phyloP scores from a whole-genome alignment of 1,284 basidiomycete species.

The Moesziomyces parantarcticus region DNA sequence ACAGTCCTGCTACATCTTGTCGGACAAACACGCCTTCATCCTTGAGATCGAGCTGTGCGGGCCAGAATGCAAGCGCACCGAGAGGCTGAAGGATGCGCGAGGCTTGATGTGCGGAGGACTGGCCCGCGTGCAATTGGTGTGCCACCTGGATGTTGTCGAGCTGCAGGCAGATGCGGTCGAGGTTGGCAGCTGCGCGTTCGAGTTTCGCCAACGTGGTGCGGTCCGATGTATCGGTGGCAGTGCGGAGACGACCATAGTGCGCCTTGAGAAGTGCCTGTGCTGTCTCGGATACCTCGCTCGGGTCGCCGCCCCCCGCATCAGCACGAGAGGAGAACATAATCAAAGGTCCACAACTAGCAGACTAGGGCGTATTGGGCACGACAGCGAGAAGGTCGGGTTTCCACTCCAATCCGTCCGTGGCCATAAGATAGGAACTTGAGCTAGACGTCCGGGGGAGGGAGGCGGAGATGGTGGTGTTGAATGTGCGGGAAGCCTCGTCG shows the following conservation, averaged over 20 bases:
- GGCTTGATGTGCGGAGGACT: constrained; percentile 4
- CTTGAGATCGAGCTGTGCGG: constrained; percentile 15
- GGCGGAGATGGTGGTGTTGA: background rate
- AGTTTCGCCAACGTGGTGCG: constrained; percentile 11
- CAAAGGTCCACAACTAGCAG: background rate
- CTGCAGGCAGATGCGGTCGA: constrained; percentile 35
- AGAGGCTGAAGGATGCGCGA: constrained; percentile 25
- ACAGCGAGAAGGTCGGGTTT: no score
- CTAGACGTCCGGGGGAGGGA: background rate
- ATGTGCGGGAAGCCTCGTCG: background rate
- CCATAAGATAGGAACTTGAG: background rate
- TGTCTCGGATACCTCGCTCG: constrained; percentile 38
- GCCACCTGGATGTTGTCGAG: constrained; percentile 35
- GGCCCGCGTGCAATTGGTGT: constrained; percentile 9
- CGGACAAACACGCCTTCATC: constrained; percentile 18
- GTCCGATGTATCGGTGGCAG: constrained; percentile 5
- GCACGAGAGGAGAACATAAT: background rate
- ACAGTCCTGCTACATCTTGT: constrained; percentile 14
- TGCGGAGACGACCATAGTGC: constrained; percentile 23
- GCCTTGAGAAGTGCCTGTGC: constrained; percentile 41
- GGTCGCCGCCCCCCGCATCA: constrained; percentile 5
- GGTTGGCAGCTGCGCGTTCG: constrained; percentile 12
- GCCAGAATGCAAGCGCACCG: constrained; percentile 38
- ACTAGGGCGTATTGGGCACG: no score
- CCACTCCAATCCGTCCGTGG: no score